These are phyloP conservation scores for Golubevia sp. DNA, from an alignment of 1,284 basidiomycete species.

Conservation along the genomic window DNA sequence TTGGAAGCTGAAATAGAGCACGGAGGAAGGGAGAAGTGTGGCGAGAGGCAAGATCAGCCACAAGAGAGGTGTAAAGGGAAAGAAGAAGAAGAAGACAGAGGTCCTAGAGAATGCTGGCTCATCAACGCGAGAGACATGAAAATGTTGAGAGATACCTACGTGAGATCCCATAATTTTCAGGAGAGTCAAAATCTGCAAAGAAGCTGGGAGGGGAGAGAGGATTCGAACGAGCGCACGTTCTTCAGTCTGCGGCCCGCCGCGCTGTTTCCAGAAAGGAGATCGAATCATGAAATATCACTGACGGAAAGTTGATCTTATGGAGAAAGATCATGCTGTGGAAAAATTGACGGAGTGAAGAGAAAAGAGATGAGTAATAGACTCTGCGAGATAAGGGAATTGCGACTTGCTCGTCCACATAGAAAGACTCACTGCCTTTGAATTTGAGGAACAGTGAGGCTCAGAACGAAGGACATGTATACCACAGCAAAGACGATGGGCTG, in stretches of 20 bases:
- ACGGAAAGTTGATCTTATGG: constrained; percentile 27
- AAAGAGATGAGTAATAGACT: background rate
- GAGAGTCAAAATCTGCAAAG: constrained; percentile 16
- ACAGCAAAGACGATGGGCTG: constrained; percentile 11
- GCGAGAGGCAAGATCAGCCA: constrained; percentile 15
- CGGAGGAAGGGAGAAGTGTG: constrained; percentile 11
- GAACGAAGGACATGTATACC: constrained; percentile 25
- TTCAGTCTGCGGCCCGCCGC: background rate
- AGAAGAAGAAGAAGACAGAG: background rate
- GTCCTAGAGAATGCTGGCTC: background rate
- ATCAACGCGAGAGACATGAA: background rate
- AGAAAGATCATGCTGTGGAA: constrained; percentile 29
- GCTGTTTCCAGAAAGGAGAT: background rate
- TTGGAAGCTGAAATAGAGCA: constrained; percentile 17
- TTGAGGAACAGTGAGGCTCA: constrained; percentile 6
- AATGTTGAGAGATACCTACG: background rate
- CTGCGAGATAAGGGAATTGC: background rate
- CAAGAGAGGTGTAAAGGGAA: background rate
- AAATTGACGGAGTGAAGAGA: constrained; percentile 14
- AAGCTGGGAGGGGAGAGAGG: constrained; percentile 4
- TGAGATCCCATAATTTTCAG: constrained; percentile 17
- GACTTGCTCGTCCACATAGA: background rate
- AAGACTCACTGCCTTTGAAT: background rate
- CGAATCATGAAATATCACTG: too few species aligned
- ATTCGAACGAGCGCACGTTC: background rate